phyloP scores from a whole-genome alignment of 768 basidiomycete species.

The Termitomyces sp. region DNA sequence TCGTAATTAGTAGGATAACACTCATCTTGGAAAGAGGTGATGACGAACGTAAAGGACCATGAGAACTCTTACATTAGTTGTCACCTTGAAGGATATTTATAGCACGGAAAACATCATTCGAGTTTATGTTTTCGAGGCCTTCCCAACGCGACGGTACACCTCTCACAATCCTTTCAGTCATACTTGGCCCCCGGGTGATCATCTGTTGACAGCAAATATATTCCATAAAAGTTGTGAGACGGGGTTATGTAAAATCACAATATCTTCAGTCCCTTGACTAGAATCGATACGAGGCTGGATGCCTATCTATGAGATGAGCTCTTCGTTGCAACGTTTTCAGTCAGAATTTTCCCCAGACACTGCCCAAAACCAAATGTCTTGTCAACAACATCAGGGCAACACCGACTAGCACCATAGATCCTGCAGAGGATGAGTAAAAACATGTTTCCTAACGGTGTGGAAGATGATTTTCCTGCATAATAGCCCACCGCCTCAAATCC shows the following conservation, averaged over 20 bases:
- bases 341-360: constrained; percentile 14
- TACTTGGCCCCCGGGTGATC: neutral
- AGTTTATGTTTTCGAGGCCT: neutral
- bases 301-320: neutral
- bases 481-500: constrained; percentile 48
- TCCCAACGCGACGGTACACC: neutral
- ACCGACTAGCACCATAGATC: constrained; percentile 15
- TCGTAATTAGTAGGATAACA: too few species aligned
- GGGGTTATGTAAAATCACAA: neutral
- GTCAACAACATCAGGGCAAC: constrained; percentile 12
- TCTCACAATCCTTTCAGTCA: neutral
- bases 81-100: neutral
- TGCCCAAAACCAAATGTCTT: constrained; percentile 13
- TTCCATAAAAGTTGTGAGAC: neutral
- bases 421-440: neutral
- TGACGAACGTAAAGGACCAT: neutral
- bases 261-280: neutral
- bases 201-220: neutral
- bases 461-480: constrained; percentile 14
- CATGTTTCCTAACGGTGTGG: neutral
- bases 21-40: neutral
- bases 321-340: neutral
- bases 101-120: neutral
- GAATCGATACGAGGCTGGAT: neutral
- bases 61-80: neutral